Evolutionary conservation across 805 yeast genomes (phyloP).

Genomic region (Nakazawaea molendinolei): DNA sequence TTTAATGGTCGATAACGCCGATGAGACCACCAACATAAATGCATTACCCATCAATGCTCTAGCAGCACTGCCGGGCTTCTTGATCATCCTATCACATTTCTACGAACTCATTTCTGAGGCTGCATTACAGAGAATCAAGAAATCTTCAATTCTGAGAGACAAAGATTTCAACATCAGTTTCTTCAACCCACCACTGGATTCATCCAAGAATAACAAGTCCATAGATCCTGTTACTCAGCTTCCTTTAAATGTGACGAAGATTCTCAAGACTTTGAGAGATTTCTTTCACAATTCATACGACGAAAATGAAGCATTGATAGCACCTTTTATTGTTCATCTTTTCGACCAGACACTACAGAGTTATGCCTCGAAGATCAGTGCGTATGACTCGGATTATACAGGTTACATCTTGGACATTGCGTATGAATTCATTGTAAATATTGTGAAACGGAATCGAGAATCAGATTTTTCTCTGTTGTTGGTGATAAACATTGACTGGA

Average conservation of each 20-base stretch:
- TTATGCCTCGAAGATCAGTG: constrained; percentile 29
- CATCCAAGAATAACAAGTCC: not conserved
- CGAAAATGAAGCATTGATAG: constrained; percentile 20
- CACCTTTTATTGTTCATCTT: constrained; percentile 14
- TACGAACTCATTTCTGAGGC: constrained; percentile 30
- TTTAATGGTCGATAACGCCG: constrained; percentile 14
- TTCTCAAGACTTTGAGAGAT: constrained; percentile 30
- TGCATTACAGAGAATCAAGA: constrained; percentile 2
- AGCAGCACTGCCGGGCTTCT: constrained; percentile 37
- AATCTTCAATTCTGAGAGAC: not conserved
- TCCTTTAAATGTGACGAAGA: constrained; percentile 21
- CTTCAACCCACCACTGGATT: not conserved
- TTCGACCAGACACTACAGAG: constrained; percentile 29
- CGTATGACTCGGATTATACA: constrained; percentile 32
- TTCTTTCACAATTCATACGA: constrained; percentile 23
- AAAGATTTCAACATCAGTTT: constrained; percentile 10
- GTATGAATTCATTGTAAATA: constrained; percentile 24
- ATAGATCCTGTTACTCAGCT: constrained; percentile 10
- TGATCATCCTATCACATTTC: constrained; percentile 37
- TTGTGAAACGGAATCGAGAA: constrained; percentile 9
- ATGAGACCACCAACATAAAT: not conserved
- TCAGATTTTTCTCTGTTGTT: constrained; percentile 11
- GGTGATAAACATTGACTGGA: constrained; percentile 52
- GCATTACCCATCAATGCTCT: constrained; percentile 11
- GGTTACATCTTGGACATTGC: constrained; percentile 34